Evolutionary conservation across 106 monocot genomes (phyloP).

Genomic region (Dioscorea zingiberensis): DNA sequence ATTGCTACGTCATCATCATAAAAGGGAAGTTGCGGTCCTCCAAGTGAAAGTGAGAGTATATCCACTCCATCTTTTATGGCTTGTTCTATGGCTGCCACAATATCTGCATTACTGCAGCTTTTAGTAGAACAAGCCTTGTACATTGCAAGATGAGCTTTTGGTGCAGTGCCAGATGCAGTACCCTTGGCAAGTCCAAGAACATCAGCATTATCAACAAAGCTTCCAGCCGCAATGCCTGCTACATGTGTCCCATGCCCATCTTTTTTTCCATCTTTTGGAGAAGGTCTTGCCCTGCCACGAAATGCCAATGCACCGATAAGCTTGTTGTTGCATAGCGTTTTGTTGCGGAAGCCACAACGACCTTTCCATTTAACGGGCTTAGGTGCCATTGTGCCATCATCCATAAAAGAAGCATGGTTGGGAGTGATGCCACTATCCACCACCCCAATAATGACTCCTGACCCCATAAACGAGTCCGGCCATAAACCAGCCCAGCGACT

Average conservation of each 20-base stretch:
- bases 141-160: constrained; percentile 5
- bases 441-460: neutral
- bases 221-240: constrained; percentile 4
- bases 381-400: neutral
- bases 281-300: no score
- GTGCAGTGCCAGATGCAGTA: constrained; percentile 2
- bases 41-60: no score
- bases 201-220: neutral
- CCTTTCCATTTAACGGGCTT: neutral
- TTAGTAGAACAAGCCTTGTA: neutral
- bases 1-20: neutral
- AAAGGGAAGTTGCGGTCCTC: no score
- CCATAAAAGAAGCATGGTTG: neutral
- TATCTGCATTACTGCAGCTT: no score
- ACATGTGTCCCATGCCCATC: constrained; percentile 5
- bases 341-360: neutral
- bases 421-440: constrained; percentile 3
- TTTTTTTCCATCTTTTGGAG: no score
- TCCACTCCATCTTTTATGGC: no score
- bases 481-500: neutral
- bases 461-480: neutral
- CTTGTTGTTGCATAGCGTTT: constrained; percentile 43
- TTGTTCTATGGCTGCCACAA: no score
- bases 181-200: neutral
- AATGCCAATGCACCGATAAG: constrained; percentile 9